A percentile compares a stretch with the other conserved stretches of the same genome.
Evolutionary conservation across 1,284 basidiomycete genomes (phyloP).

Genomic region (Pseudozyma pruni): DNA sequence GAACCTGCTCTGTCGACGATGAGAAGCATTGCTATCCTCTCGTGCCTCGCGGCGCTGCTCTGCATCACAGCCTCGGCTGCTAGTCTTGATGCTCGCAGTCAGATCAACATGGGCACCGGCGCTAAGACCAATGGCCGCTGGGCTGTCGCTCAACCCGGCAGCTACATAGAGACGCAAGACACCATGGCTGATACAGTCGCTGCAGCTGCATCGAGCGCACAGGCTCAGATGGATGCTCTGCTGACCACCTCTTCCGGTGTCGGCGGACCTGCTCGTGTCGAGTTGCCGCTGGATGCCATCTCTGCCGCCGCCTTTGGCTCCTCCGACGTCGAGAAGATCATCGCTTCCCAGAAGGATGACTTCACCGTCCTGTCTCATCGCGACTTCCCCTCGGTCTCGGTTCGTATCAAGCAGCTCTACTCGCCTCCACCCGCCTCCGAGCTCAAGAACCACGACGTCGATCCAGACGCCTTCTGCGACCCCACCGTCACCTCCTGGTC

Average conservation of each 20-base stretch:
- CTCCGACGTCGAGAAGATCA: slow-evolving; percentile 34
- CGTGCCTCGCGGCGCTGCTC: slow-evolving; percentile 39
- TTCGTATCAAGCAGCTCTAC: slow-evolving; percentile 58
- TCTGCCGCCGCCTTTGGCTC: slow-evolving; percentile 35
- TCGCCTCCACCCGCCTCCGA: slow-evolving; percentile 21
- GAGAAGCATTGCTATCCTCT: slow-evolving; percentile 36
- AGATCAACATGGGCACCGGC: slow-evolving; percentile 35
- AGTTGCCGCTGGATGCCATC: slow-evolving; percentile 47
- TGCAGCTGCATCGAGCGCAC: slow-evolving; percentile 8
- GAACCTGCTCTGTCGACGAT: slow-evolving; percentile 1
- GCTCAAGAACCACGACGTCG: slow-evolving; percentile 38
- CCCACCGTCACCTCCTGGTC: slow-evolving; percentile 61
- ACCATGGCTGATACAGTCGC: not conserved
- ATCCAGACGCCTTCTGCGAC: slow-evolving; percentile 61
- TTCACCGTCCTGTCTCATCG: slow-evolving; percentile 50
- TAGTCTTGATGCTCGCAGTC: slow-evolving; percentile 18
- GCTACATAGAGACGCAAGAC: slow-evolving; percentile 23
- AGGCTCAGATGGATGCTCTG: slow-evolving; percentile 23
- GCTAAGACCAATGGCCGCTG: slow-evolving; percentile 27
- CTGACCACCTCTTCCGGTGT: slow-evolving; percentile 17
- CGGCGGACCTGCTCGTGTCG: slow-evolving; percentile 39
- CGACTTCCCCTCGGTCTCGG: slow-evolving; percentile 54
- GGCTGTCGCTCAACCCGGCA: slow-evolving; percentile 8
- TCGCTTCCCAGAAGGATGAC: slow-evolving; percentile 44
- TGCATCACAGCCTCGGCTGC: slow-evolving; percentile 23